Base-by-base conservation (phyloP, 140 eudicot genomes). In the Cichorium intybus region DNA sequence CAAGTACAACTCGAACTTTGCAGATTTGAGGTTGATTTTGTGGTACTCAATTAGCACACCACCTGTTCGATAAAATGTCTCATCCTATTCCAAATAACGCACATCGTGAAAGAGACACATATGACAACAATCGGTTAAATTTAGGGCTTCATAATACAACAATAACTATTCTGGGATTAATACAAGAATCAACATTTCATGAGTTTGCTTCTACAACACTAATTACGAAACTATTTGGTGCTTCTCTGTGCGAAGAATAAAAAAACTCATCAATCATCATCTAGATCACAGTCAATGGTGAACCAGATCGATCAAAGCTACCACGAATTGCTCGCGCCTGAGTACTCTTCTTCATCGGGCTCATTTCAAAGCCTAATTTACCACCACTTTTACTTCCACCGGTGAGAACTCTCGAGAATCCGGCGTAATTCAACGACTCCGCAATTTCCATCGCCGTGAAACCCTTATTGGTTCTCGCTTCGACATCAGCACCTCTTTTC, bases 401-500 rank as follows among this genome's bases (percentile, higher is more conserved):
- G 18, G 60, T 5, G 2, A 87, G 56, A 54, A 84, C 67, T 48
- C 87, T 81, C 1, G 64, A 47, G 18, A 87, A 72, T 28, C 92
- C 93, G 10, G 81, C 71, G 31, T 87, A 81, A 2, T 72, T 53
- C 45, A 87, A 29, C 4, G 89, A 79, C 33, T 71, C 82, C 4
- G 96, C 92, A 23, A 87, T 87, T 9, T 81, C 81, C 70, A 87
- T 27, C 1, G 89, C 84, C 3, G 79, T 81, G 0, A 64, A 84
- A 35, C 93, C 96, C 65, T 84, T 87, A 10, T 77, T 81, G 0
- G 93, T 84, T 56, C 85, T 68, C 5, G 85, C 83, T 45, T 84
- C 89, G 2, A 87, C 63, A 56, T 87, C 89, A 12, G 77, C 96
- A 11, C 89, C 86, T 27, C 75, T 79, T 71, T 87, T 87, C 15